Base-by-base conservation (phyloP, 164 flowering plant genomes). In the Vitis cinerea region DNA sequence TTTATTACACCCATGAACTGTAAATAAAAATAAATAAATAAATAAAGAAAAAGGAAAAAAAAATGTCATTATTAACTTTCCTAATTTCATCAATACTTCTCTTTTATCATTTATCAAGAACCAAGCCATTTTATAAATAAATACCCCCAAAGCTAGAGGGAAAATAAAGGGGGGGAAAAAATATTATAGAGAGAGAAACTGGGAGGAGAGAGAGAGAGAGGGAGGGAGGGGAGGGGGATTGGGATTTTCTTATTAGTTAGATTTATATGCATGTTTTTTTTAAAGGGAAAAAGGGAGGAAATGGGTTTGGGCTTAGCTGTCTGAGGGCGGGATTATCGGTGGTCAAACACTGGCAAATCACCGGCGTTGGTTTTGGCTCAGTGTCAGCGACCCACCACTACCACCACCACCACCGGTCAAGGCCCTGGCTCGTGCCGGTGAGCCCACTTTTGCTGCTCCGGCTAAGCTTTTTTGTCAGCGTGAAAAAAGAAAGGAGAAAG, bases 261-360 rank as follows among this genome's bases (percentile, higher is more conserved):
- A 37, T 37, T 37, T 37, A 37, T 37, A 37, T 37, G 44, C 44
- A 37, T 37, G 44, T 2, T 37, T 37, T 37, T 3, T 37, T 37
- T 37, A 37, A 6, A 37, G 44, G 7, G 44, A 37, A 37, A 37
- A 37, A 37, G 7, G 51, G 14, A 15, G 11, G 14, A 63, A 72
- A 65, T 59, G 10, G 65, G 55, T 62, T 23, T 50, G 23, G 47
- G 72, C 70, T 64, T 74, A 75, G 81, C 78, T 78, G 81, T 69
- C 74, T 7, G 3, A 2, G 63, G 37, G 76, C 81, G 78, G 61
- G 74, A 72, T 61, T 3, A 27, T 55, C 73, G 78, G 76, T 55
- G 61, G 76, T 75, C 72, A 74, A 70, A 75, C 58, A 50, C 55
- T n/a, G 30, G 53, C 5, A 51, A 58, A 63, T 10, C 17, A 15